phyloP scores from a whole-genome alignment of 225 moss, liverwort and hornwort genomes.

The Pseudisothecium myosuroides region DNA sequence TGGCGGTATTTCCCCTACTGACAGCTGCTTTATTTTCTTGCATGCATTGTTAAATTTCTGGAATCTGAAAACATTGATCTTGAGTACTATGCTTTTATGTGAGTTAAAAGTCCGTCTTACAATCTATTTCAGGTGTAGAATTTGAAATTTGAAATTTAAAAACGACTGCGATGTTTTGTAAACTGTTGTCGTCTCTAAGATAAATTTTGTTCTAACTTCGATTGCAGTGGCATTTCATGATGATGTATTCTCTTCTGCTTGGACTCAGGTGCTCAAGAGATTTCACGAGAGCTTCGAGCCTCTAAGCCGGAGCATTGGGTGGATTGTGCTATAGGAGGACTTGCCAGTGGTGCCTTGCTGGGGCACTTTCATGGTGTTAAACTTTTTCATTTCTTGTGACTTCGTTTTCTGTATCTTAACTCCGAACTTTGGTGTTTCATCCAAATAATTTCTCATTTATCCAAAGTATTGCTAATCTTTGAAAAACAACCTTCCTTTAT shows the following conservation, averaged over 20 bases:
- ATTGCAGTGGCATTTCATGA: neutral
- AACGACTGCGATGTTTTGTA: neutral
- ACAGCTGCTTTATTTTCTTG: neutral
- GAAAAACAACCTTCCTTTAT: neutral
- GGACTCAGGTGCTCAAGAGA: slow-evolving; percentile 63
- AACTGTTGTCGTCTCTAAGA: neutral
- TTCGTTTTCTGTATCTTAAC: neutral
- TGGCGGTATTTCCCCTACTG: slow-evolving; percentile 26
- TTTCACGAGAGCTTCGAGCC: slow-evolving; percentile 88
- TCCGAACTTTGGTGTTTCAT: neutral
- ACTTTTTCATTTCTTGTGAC: neutral
- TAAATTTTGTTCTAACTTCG: neutral
- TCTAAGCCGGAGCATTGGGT: slow-evolving; percentile 67
- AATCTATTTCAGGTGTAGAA: neutral
- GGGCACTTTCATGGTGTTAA: slow-evolving; percentile 66
- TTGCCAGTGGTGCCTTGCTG: slow-evolving; percentile 71
- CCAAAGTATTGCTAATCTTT: neutral
- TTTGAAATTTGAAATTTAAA: neutral
- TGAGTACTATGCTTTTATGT: neutral
- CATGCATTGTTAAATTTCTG: neutral
- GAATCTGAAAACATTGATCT: neutral
- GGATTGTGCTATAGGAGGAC: slow-evolving; percentile 67
- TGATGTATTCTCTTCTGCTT: neutral
- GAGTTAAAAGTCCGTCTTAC: neutral
- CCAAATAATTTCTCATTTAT: neutral